phyloP scores from a whole-genome alignment of 148 eudicot genomes.

The Heliosperma pusillum region DNA sequence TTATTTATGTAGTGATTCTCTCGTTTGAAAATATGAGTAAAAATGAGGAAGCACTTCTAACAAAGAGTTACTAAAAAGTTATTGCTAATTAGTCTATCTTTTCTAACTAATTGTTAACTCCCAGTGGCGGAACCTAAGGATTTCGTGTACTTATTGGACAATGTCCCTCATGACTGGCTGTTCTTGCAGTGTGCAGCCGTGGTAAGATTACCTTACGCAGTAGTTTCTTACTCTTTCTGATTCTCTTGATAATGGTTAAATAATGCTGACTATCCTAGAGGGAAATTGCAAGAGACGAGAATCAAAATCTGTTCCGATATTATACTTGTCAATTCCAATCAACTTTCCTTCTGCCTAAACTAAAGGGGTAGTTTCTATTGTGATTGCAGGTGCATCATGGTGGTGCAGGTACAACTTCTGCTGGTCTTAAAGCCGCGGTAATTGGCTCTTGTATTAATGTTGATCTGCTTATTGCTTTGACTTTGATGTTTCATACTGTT shows the following conservation, averaged over 20 bases:
- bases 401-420: constrained; percentile 82
- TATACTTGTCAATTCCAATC: background rate
- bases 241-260: background rate
- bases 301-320: too few relatives aligned
- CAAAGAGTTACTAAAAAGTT: too few relatives aligned
- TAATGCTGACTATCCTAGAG: too few relatives aligned
- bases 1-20: too few relatives aligned
- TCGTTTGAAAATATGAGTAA: too few relatives aligned
- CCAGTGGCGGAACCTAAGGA: constrained; percentile 75
- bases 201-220: constrained; percentile 23
- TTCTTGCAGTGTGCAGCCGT: constrained; percentile 54
- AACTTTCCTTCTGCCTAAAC: background rate
- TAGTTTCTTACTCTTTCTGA: background rate
- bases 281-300: too few relatives aligned
- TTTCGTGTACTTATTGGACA: constrained; percentile 57
- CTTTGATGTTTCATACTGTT: background rate
- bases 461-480: too few relatives aligned
- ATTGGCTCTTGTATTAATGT: background rate
- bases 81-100: background rate
- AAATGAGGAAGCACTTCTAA: too few relatives aligned
- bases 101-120: constrained; percentile 11
- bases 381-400: constrained; percentile 61
- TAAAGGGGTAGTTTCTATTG: background rate
- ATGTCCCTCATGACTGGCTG: constrained; percentile 63
- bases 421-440: constrained; percentile 76